These are phyloP conservation scores for Corylus heterophylla DNA, from an alignment of 306 rosid species.

Conservation along the genomic window DNA sequence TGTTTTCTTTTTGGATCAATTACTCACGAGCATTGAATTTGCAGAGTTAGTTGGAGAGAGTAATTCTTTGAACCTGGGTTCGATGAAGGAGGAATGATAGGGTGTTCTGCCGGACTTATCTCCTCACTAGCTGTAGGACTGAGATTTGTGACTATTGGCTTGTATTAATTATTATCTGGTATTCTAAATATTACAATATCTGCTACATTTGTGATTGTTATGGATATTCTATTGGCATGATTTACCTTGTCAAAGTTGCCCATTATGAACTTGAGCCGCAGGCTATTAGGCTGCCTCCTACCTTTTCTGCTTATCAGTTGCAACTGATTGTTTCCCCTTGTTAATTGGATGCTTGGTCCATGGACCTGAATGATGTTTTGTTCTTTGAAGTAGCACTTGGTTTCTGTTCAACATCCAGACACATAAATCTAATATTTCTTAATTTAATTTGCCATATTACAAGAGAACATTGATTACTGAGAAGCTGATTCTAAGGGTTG, in stretches of 20 bases:
- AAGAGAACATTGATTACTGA: neutral
- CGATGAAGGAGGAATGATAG: neutral
- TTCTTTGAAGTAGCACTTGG: neutral
- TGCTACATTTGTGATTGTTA: constrained; percentile 2
- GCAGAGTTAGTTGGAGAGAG: constrained; percentile 21
- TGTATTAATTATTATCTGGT: constrained; percentile 11
- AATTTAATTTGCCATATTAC: neutral
- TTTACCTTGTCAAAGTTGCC: neutral
- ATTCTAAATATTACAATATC: neutral
- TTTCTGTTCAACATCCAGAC: neutral
- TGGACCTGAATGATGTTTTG: neutral
- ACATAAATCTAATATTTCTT: neutral
- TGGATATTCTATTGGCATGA: neutral
- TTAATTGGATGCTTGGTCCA: neutral
- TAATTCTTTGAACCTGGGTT: constrained; percentile 12
- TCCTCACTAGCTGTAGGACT: constrained; percentile 1
- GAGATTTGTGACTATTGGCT: neutral
- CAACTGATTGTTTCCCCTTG: neutral
- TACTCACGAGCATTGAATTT: neutral
- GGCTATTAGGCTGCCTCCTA: neutral
- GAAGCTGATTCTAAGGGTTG: neutral
- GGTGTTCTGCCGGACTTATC: neutral
- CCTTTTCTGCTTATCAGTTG: neutral
- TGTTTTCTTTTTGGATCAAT: neutral
- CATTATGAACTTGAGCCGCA: neutral